Conservation (phyloP, 176 grass and related monocot genomes). For the Zoysia japonica region DNA sequence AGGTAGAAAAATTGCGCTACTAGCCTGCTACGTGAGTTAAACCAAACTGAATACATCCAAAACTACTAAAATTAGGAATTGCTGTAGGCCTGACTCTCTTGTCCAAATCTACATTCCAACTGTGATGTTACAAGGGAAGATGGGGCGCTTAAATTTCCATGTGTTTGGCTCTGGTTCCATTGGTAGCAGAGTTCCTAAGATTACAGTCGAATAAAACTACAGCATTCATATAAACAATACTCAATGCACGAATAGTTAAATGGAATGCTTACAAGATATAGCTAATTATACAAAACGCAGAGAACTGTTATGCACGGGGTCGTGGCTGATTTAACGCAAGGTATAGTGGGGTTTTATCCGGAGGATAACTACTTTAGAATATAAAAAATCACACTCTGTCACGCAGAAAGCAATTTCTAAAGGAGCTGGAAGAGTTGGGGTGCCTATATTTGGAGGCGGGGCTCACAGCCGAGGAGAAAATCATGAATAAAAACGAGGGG, state of each 20-base stretch:
- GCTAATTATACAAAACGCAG: background rate
- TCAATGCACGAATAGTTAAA: background rate
- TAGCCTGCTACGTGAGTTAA: background rate
- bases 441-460: background rate
- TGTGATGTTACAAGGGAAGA: too few species aligned
- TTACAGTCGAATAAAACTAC: background rate
- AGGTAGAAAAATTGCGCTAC: background rate
- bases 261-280: background rate
- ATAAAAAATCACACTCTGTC: too few species aligned
- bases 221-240: background rate
- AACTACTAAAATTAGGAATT: too few species aligned
- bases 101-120: too few species aligned
- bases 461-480: background rate
- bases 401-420: background rate
- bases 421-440: background rate
- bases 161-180: too few species aligned
- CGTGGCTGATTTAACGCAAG: background rate
- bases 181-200: background rate
- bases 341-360: background rate
- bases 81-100: too few species aligned
- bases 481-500: too few species aligned
- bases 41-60: background rate
- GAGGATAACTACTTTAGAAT: background rate
- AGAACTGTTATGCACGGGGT: background rate
- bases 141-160: too few species aligned